Percentiles rank a stretch among this genome's conserved stretches.
phyloP scores from a whole-genome alignment of 2,329 filamentous ascomycete genomes.

The Talaromyces sp. region DNA sequence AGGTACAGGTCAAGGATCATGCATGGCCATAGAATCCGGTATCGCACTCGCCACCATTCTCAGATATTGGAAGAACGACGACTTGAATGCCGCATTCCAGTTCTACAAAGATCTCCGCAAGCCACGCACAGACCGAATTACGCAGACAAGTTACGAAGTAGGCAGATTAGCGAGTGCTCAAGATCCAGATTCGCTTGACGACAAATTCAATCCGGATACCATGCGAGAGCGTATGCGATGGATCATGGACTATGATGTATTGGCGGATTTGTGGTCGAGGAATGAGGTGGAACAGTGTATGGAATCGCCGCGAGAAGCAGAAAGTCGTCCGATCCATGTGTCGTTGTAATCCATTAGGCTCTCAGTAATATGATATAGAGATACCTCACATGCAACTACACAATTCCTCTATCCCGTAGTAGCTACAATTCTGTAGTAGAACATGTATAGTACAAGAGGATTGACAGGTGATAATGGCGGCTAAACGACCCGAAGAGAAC shows the following conservation, averaged over 20 bases:
- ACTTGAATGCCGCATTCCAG: conserved; percentile 30
- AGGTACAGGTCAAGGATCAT: background rate
- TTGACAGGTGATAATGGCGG: background rate
- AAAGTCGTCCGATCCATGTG: background rate
- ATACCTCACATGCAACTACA: background rate
- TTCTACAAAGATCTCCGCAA: conserved; percentile 38
- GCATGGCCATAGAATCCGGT: background rate
- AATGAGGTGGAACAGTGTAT: conserved; percentile 18
- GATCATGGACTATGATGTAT: conserved; percentile 37
- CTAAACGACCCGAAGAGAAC: background rate
- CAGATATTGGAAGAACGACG: conserved; percentile 18
- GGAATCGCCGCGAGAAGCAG: background rate
- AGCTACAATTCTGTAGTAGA: background rate
- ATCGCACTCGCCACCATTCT: background rate
- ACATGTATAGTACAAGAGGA: background rate
- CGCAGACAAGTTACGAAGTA: conserved; percentile 35
- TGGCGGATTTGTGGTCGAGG: conserved; percentile 28
- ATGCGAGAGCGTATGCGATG: conserved; percentile 20
- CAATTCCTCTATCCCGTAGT: background rate
- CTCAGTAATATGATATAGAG: background rate
- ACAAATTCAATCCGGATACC: background rate
- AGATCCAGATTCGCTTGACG: background rate
- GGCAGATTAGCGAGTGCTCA: conserved; percentile 36
- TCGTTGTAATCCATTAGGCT: background rate
- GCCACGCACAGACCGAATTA: conserved; percentile 36